These are phyloP conservation scores for Talaromyces atroroseus DNA, from an alignment of 2,329 filamentous ascomycete species.

Conservation along the genomic window DNA sequence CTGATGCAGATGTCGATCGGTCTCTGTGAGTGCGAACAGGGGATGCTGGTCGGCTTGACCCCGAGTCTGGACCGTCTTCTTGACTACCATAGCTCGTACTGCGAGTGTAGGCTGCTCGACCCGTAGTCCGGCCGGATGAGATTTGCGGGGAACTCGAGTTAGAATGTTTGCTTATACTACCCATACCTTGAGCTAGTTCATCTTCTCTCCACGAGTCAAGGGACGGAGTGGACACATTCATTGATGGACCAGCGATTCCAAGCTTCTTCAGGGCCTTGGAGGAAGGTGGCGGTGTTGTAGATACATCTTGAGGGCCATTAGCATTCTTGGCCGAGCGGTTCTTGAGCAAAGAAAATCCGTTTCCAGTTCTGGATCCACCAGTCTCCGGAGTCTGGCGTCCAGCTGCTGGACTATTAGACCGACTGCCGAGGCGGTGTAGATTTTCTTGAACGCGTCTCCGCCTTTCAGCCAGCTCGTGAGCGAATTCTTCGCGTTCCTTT, in stretches of 20 bases:
- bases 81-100: slow-evolving; percentile 23
- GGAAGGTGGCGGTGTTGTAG: slow-evolving; percentile 10
- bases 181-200: slow-evolving; percentile 26
- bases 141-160: slow-evolving; percentile 37
- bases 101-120: slow-evolving; percentile 15
- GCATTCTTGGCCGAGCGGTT: slow-evolving; percentile 36
- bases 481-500: slow-evolving; percentile 45
- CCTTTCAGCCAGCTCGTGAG: slow-evolving; percentile 44
- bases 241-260: slow-evolving; percentile 25
- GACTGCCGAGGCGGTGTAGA: slow-evolving; percentile 39
- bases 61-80: slow-evolving; percentile 31
- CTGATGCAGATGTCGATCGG: slow-evolving; percentile 52
- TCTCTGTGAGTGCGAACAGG: slow-evolving; percentile 42
- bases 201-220: slow-evolving; percentile 36
- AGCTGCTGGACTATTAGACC: slow-evolving; percentile 40
- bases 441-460: slow-evolving; percentile 45
- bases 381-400: slow-evolving; percentile 31
- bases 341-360: slow-evolving; percentile 42
- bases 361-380: slow-evolving; percentile 29
- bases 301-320: slow-evolving; percentile 25
- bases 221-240: slow-evolving; percentile 32
- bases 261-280: slow-evolving; percentile 38
- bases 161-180: slow-evolving; percentile 28
- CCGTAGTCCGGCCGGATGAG: slow-evolving; percentile 12
- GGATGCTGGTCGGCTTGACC: slow-evolving; percentile 30